phyloP scores from a whole-genome alignment of 2,329 filamentous ascomycete species.

The Colletotrichum echinochloae region DNA sequence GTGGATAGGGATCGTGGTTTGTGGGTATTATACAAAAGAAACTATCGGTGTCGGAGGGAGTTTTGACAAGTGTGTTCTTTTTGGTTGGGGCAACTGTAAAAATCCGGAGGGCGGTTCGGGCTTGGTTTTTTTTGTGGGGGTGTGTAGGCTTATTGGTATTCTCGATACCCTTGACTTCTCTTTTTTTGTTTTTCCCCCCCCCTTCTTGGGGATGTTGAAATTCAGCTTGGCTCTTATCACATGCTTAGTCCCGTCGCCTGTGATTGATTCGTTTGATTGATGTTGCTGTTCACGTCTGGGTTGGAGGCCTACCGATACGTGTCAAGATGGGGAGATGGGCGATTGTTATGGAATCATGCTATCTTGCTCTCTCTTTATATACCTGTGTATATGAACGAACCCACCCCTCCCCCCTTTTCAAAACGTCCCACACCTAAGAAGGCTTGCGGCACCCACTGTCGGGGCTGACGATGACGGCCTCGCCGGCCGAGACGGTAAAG shows the following conservation, averaged over 20 bases:
- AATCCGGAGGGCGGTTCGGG: background rate
- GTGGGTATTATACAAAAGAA: background rate
- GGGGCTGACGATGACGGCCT: constrained; percentile 53
- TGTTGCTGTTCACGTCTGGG: background rate
- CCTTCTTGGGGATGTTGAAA: background rate
- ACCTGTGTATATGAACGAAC: background rate
- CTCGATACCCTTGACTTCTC: constrained; percentile 39
- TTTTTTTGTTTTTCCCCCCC: background rate
- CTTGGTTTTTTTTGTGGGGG: background rate
- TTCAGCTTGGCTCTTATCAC: background rate
- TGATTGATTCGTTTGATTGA: too few species aligned
- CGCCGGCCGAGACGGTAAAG: constrained; percentile 57
- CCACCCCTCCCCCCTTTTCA: background rate
- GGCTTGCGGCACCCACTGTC: background rate
- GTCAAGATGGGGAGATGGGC: background rate
- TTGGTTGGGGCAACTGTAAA: constrained; percentile 19
- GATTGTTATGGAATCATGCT: background rate
- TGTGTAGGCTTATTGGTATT: constrained; percentile 40
- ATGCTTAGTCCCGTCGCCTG: background rate
- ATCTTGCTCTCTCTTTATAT: background rate
- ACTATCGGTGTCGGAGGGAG: background rate
- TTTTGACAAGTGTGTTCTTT: constrained; percentile 3
- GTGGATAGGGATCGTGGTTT: too few species aligned
- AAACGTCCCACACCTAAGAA: background rate
- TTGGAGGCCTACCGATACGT: background rate